Evolutionary conservation across 2,329 filamentous ascomycete species (phyloP).

Genomic region (Xylaria arbuscula): DNA sequence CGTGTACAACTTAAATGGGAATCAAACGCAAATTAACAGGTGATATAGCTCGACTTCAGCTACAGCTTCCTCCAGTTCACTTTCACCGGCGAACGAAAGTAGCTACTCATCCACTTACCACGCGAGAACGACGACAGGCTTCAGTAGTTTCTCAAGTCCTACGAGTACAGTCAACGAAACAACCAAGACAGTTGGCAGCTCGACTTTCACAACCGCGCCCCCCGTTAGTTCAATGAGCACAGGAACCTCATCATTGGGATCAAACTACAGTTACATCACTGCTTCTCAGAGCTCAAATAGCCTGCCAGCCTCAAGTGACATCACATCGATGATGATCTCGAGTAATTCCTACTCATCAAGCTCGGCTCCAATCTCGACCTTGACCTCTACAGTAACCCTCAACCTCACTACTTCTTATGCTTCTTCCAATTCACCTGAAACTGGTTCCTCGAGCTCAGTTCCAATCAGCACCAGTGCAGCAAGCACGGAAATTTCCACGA

Average conservation of each 20-base stretch:
- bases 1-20: neutral
- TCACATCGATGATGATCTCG: slow-evolving; percentile 29
- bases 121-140: slow-evolving; percentile 15
- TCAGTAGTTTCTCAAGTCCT: slow-evolving; percentile 19
- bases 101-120: slow-evolving; percentile 22
- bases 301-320: slow-evolving; percentile 14
- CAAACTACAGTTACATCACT: slow-evolving; percentile 17
- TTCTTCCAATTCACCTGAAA: slow-evolving; percentile 36
- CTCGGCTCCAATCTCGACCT: slow-evolving; percentile 29
- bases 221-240: slow-evolving; percentile 29
- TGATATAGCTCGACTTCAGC: slow-evolving; percentile 19
- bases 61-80: slow-evolving; percentile 5
- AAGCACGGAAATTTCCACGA: slow-evolving; percentile 3
- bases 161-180: slow-evolving; percentile 24
- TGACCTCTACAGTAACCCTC: slow-evolving; percentile 34
- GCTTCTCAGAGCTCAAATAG: slow-evolving; percentile 25
- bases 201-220: slow-evolving; percentile 18
- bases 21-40: slow-evolving; percentile 3
- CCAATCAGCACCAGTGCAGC: slow-evolving; percentile 12
- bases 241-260: slow-evolving; percentile 7
- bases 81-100: slow-evolving; percentile 22
- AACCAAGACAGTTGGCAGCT: slow-evolving; percentile 31
- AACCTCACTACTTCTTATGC: slow-evolving; percentile 25
- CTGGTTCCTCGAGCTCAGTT: slow-evolving; percentile 29
- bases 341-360: slow-evolving; percentile 21